Conservation (phyloP, 306 rosid species). For the Gillenia trifoliata region DNA sequence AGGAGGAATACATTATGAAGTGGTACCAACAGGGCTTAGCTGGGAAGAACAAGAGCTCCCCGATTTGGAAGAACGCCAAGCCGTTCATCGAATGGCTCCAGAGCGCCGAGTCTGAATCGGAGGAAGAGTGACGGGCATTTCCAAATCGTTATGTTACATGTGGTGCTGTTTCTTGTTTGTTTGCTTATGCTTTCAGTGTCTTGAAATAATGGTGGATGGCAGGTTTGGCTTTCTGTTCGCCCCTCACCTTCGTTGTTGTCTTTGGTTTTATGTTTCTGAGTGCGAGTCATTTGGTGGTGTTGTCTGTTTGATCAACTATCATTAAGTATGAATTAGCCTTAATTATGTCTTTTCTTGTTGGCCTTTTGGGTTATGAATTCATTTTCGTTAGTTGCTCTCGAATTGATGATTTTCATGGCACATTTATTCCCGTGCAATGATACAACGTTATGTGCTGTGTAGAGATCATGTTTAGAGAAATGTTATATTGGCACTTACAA, state of each 20-base stretch:
- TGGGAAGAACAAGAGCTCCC: constrained; percentile 33
- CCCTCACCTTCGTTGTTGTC: not conserved
- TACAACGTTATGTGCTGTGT: not conserved
- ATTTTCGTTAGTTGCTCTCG: not conserved
- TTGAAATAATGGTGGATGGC: not conserved
- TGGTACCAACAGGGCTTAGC: constrained; percentile 45
- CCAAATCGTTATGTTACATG: not conserved
- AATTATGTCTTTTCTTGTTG: not conserved
- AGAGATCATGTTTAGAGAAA: too few relatives aligned
- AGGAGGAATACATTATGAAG: constrained; percentile 36
- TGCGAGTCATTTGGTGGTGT: not conserved
- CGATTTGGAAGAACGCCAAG: constrained; percentile 39
- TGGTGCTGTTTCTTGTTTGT: too few relatives aligned
- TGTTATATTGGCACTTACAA: too few relatives aligned
- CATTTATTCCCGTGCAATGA: too few relatives aligned
- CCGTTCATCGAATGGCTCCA: constrained; percentile 69
- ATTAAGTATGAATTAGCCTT: not conserved
- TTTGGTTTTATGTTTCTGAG: not conserved
- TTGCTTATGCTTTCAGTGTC: not conserved
- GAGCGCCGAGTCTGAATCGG: constrained; percentile 60
- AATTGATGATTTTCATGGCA: too few relatives aligned
- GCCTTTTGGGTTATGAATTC: not conserved
- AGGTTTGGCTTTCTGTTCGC: not conserved
- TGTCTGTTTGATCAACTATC: not conserved
- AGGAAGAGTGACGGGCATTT: constrained; percentile 33